A percentile compares a stretch with the other conserved stretches of the same genome.
phyloP scores from a whole-genome alignment of 768 basidiomycete genomes.

The Termitomyces sp. region DNA sequence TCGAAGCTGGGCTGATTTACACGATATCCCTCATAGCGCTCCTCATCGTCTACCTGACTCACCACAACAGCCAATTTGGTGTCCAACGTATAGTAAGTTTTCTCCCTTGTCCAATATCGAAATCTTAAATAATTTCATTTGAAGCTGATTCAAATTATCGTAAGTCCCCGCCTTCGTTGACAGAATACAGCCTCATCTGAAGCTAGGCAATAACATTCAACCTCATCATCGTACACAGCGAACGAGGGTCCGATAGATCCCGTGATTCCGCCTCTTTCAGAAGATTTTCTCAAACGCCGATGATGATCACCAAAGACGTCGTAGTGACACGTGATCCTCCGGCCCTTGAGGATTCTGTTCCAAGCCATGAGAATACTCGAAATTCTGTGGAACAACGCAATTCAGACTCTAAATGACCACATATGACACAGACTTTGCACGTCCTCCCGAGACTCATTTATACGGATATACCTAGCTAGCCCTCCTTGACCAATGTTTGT shows the following conservation, averaged over 20 bases:
- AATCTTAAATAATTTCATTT: background rate
- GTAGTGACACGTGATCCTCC: slow-evolving; percentile 7
- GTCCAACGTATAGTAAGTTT: slow-evolving; percentile 12
- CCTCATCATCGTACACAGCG: slow-evolving; percentile 7
- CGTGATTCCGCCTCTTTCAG: background rate
- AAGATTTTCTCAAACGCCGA: background rate
- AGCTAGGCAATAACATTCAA: slow-evolving; percentile 11
- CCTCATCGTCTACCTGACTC: slow-evolving; percentile 6
- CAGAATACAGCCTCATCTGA: background rate
- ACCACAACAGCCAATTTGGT: slow-evolving; percentile 8
- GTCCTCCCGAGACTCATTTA: background rate
- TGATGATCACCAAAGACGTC: slow-evolving; percentile 11
- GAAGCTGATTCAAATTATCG: slow-evolving; percentile 11
- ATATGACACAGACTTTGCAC: background rate
- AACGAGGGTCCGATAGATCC: background rate
- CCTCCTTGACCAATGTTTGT: background rate
- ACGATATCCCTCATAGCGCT: slow-evolving; percentile 10
- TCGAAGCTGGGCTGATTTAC: slow-evolving; percentile 15
- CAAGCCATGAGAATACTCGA: background rate
- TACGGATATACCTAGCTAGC: background rate
- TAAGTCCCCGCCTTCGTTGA: background rate
- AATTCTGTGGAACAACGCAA: background rate
- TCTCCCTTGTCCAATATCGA: background rate
- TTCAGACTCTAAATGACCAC: background rate
- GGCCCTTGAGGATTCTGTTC: background rate